Base-by-base conservation (phyloP, 768 basidiomycete genomes). In the Daedaleopsis nitida region DNA sequence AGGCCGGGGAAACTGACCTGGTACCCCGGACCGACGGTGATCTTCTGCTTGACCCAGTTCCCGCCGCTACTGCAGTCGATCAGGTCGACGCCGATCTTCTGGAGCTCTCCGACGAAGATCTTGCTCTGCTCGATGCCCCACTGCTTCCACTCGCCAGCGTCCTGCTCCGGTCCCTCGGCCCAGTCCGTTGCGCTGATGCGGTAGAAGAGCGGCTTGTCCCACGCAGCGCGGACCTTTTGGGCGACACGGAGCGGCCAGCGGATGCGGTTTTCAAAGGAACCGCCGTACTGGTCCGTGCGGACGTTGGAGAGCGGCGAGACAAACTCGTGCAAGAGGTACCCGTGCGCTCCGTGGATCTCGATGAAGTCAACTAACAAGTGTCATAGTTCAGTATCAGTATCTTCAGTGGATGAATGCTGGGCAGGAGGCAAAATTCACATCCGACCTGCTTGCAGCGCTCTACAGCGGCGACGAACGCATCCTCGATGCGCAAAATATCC, bases 101-200 rank as follows among this genome's bases (percentile, higher is more conserved):
- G 71, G 67, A 93, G 70, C 69, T 84, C 80, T 14, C 80, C 79
- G 2, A 79, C 78, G 34, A 86, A 78, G 37, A 86, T 67, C 35
- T 78, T 86, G 70, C 83, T 89, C 73, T 94, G 92, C 68, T 92
- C 86, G 54, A 92, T 76, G 12, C 91, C 92, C 89, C 91, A 91
- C 54, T 84, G 80, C 59, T 77, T 79, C 83, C 83, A 91, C 56
- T 75, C 72, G 14, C 83, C 86, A 8, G 51, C 76, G 74, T 76
- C 82, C 70, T 78, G 81, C 74, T 84, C 89, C 1, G 78, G 78
- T 0, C 77, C 77, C 43, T 79, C 79, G 16, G 78, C 77, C 83
- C 83, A 85, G 62, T 86, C 85, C 6, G 76, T 78, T 14, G 81
- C 85, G 61, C 77, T 80, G 55, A 86, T 69, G 23, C 84, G 77